These are phyloP conservation scores for Kwoniella europaea DNA, from an alignment of 768 basidiomycete species.

Conservation along the genomic window DNA sequence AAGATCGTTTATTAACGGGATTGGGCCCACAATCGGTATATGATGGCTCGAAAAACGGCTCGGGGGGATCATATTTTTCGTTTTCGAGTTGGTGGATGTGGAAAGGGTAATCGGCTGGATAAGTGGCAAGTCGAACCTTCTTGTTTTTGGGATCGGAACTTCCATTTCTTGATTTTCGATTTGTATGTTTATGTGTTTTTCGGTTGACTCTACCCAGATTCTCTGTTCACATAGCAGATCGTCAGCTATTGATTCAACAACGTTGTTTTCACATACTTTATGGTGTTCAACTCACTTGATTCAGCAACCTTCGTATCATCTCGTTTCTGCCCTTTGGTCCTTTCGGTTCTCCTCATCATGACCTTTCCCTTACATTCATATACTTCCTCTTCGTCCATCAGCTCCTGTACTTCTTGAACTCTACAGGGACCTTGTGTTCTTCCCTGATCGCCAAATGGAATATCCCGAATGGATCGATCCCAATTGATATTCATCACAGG, in stretches of 20 bases:
- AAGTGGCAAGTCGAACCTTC: neutral
- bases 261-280: no score
- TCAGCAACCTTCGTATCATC: neutral
- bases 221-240: neutral
- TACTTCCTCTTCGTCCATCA: neutral
- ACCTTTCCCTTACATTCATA: neutral
- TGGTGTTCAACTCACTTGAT: no score
- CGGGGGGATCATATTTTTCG: no score
- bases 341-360: neutral
- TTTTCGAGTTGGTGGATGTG: neutral
- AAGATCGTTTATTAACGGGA: neutral
- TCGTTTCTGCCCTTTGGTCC: neutral
- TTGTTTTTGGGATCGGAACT: neutral
- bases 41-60: neutral
- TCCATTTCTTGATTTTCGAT: neutral
- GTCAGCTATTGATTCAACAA: neutral
- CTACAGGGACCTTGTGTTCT: no score
- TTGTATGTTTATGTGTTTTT: neutral
- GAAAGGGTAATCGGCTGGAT: neutral
- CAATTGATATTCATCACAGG: neutral
- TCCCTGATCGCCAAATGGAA: neutral
- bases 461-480: neutral
- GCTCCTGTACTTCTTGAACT: neutral
- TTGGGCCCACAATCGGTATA: neutral
- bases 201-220: neutral